phyloP scores from a whole-genome alignment of 1,284 basidiomycete species.

The Ceratobasidium papillatum region DNA sequence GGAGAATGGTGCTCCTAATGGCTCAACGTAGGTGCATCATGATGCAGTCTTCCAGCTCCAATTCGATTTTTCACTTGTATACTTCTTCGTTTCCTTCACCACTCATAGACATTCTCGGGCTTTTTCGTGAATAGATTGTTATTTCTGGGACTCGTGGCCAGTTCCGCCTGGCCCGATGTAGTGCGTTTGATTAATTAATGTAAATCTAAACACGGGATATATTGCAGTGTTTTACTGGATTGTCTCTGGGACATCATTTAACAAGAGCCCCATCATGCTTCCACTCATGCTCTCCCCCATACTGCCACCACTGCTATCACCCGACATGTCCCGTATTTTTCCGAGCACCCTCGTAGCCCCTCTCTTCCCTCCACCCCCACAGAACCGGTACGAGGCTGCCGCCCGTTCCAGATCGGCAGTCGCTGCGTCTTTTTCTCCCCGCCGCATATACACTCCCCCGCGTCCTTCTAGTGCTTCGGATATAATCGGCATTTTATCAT shows the following conservation, averaged over 20 bases:
- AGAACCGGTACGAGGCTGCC: conserved; percentile 8
- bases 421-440: conserved; percentile 19
- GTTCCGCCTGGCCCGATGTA: neutral
- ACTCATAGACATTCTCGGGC: conserved; percentile 19
- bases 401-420: conserved; percentile 16
- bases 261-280: conserved; percentile 5
- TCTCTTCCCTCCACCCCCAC: conserved; percentile 18
- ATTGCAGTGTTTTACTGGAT: neutral
- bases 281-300: conserved; percentile 9
- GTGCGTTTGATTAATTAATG: conserved; percentile 15
- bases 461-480: conserved; percentile 29
- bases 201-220: neutral
- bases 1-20: conserved; percentile 22
- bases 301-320: conserved; percentile 12
- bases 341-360: conserved; percentile 31
- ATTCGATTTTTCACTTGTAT: neutral
- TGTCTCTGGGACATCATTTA: neutral
- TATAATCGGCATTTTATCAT: conserved; percentile 26
- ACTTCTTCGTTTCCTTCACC: neutral
- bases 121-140: neutral
- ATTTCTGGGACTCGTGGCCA: neutral
- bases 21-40: neutral
- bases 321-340: conserved; percentile 35
- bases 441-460: conserved; percentile 13
- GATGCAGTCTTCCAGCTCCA: neutral